Percentiles rank a stretch among this genome's conserved stretches.
Evolutionary conservation across 805 yeast species (phyloP).

Genomic region (Saccharomycopsis babjevae): DNA sequence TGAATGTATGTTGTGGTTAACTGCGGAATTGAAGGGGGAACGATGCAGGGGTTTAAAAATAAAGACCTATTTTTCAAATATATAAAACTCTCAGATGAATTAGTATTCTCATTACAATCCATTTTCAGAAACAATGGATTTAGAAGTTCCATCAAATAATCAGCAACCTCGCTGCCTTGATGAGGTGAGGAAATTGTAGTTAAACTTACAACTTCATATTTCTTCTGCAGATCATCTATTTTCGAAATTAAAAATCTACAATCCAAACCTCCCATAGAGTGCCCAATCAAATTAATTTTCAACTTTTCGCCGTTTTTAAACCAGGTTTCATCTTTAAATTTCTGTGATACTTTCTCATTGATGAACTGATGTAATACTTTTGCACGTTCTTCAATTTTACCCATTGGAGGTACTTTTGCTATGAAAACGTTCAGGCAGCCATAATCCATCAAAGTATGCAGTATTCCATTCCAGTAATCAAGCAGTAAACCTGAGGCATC

Average conservation of each 20-base stretch:
- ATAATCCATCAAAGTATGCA: conserved; percentile 42
- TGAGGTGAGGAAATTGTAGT: conserved; percentile 89
- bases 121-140: conserved; percentile 2
- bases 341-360: conserved; percentile 10
- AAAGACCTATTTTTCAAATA: not conserved
- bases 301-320: conserved; percentile 21
- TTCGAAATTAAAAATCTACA: conserved; percentile 63
- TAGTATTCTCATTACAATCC: not conserved
- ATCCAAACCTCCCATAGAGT: conserved; percentile 93
- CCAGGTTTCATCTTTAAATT: conserved; percentile 5
- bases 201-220: conserved; percentile 55
- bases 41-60: not conserved
- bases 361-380: conserved; percentile 43
- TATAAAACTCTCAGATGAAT: not conserved
- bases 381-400: conserved; percentile 64
- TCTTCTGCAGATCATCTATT: conserved; percentile 30
- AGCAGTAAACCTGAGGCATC: conserved; percentile 31
- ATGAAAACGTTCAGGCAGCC: conserved; percentile 58
- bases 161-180: conserved; percentile 77
- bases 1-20: conserved; percentile 47
- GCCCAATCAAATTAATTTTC: conserved; percentile 69
- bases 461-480: conserved; percentile 79
- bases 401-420: conserved; percentile 78
- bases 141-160: conserved; percentile 38
- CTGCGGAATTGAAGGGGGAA: conserved; percentile 47